Percentiles rank a stretch among this genome's conserved stretches.
phyloP scores from a whole-genome alignment of 2,329 filamentous ascomycete species.

The Hymenoscyphus infarciens region DNA sequence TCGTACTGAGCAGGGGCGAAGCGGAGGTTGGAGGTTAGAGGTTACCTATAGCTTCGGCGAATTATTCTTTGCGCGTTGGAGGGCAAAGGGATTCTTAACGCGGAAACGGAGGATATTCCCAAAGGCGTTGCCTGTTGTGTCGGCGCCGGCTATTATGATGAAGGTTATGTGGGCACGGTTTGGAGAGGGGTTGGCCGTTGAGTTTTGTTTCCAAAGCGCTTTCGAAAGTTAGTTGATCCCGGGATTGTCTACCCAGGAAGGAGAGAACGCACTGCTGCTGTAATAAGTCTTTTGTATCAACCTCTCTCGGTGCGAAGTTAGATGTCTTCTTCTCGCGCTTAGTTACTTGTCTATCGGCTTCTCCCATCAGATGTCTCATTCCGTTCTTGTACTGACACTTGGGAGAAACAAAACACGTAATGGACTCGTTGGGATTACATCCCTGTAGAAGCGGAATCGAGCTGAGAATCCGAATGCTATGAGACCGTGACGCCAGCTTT shows the following conservation, averaged over 20 bases:
- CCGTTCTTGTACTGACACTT: conserved; percentile 31
- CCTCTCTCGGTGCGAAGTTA: background rate
- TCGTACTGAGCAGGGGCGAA: conserved; percentile 38
- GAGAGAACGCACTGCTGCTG: background rate
- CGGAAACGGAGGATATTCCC: conserved; percentile 9
- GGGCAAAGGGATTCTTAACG: conserved; percentile 39
- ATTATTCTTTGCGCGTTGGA: conserved; percentile 45
- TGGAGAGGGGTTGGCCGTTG: background rate
- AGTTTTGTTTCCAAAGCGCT: background rate
- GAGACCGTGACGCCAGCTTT: conserved; percentile 38
- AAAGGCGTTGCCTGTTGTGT: conserved; percentile 17
- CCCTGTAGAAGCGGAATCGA: conserved; percentile 37
- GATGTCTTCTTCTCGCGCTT: conserved; percentile 25
- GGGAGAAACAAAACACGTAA: conserved; percentile 32
- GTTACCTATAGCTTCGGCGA: conserved; percentile 42
- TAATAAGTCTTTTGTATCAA: background rate
- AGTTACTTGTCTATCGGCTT: conserved; percentile 36
- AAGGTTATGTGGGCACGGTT: conserved; percentile 13
- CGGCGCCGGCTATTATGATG: conserved; percentile 19
- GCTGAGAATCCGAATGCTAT: conserved; percentile 38
- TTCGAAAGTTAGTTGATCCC: too few species aligned
- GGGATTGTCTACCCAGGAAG: too few species aligned
- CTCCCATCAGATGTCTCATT: conserved; percentile 39
- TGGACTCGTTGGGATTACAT: conserved; percentile 31
- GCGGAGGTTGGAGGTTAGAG: conserved; percentile 34